Conservation (phyloP, 2,329 filamentous ascomycete species). For the Cryphonectria parasitica region DNA sequence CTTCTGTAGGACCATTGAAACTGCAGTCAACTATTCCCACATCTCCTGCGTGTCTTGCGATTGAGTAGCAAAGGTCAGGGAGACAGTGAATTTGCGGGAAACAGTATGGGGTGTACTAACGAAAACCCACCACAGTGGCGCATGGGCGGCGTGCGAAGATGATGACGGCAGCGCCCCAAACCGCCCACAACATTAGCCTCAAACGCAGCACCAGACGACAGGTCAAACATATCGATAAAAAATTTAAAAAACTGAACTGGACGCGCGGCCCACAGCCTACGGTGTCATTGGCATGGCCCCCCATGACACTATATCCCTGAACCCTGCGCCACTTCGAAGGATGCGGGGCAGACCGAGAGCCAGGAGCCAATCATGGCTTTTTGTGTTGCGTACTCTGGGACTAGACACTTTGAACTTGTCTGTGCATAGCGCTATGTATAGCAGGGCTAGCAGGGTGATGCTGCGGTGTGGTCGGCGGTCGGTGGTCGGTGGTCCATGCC, state of each 20-base stretch:
- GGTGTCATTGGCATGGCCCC: neutral
- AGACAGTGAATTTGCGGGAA: neutral
- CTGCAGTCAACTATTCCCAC: neutral
- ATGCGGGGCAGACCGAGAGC: neutral
- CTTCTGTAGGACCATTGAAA: neutral
- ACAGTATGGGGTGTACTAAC: neutral
- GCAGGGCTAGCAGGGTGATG: neutral
- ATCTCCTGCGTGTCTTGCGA: too few relatives aligned
- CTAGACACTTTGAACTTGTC: too few relatives aligned
- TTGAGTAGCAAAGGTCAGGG: neutral
- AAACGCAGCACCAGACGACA: neutral
- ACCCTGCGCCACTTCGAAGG: neutral
- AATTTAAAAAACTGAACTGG: neutral
- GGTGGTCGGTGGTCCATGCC: too few relatives aligned
- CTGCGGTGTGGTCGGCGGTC: too few relatives aligned
- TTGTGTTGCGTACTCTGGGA: too few relatives aligned
- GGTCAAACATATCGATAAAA: neutral
- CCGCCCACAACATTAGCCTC: neutral
- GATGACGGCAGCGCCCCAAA: conserved; percentile 4
- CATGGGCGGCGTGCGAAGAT: neutral
- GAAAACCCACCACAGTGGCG: neutral
- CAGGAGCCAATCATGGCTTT: neutral
- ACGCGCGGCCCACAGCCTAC: neutral
- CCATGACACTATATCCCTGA: neutral
- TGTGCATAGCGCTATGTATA: neutral